These are phyloP conservation scores for Hypoxylon cercidicola DNA, from an alignment of 495 filamentous ascomycete genomes.

Conservation along the genomic window DNA sequence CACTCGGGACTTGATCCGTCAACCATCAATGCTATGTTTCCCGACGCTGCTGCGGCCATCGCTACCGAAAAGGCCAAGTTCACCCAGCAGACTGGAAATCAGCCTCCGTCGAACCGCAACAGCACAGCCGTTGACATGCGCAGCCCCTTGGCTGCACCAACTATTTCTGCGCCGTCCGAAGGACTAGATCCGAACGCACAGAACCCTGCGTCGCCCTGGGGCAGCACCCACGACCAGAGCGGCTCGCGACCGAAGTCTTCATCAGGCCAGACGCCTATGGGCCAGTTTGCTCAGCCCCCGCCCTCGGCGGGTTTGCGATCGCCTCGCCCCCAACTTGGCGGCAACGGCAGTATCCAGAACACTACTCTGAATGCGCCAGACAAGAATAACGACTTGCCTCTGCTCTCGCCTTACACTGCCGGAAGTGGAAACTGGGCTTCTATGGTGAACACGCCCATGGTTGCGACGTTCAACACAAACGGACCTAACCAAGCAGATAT, in stretches of 20 bases:
- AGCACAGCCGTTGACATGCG: conserved; percentile 86
- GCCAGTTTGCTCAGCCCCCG: conserved; percentile 90
- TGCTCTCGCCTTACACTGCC: conserved; percentile 88
- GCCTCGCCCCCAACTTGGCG: conserved; percentile 74
- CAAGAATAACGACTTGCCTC: conserved; percentile 73
- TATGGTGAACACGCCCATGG: conserved; percentile 98
- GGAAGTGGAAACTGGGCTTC: conserved; percentile 96
- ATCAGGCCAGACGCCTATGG: conserved; percentile 89
- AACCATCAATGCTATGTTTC: conserved; percentile 99
- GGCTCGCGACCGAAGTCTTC: conserved; percentile 86
- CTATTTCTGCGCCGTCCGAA: conserved; percentile 73
- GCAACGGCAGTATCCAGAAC: conserved; percentile 78
- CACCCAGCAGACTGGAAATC: conserved; percentile 90
- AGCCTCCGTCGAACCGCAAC: conserved; percentile 91
- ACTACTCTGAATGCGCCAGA: conserved; percentile 82
- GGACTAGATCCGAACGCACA: conserved; percentile 59
- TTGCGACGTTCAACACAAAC: conserved; percentile 76
- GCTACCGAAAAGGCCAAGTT: conserved; percentile 98
- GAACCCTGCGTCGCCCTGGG: conserved; percentile 83
- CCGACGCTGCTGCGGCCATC: conserved; percentile 96
- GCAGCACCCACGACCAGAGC: conserved; percentile 61
- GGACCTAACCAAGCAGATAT: conserved; percentile 85
- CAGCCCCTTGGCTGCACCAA: conserved; percentile 79
- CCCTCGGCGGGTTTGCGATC: conserved; percentile 84
- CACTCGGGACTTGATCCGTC: conserved; percentile 92